These are phyloP conservation scores for Sphagnum fallax DNA, from an alignment of 228 moss, liverwort and hornwort species.

Conservation along the genomic window DNA sequence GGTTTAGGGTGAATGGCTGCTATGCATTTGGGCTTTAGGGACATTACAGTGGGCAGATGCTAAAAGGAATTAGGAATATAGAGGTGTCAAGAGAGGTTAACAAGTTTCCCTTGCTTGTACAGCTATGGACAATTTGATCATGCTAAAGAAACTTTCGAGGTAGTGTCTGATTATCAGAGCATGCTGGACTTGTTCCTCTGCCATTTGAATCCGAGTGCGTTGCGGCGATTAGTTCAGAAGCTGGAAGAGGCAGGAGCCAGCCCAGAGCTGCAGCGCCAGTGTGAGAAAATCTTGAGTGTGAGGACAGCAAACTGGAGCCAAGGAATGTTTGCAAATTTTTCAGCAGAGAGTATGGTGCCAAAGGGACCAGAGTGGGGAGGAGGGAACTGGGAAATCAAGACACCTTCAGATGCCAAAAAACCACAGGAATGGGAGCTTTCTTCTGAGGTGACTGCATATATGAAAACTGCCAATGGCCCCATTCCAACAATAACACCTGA, in stretches of 20 bases:
- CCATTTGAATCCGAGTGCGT: conserved; percentile 94
- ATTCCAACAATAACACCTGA: conserved; percentile 96
- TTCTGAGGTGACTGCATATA: conserved; percentile 97
- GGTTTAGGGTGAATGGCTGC: too few relatives aligned
- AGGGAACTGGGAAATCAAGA: conserved; percentile 97
- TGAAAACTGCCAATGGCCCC: conserved; percentile 86
- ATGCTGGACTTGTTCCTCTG: conserved; percentile 93
- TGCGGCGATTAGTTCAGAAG: conserved; percentile 87
- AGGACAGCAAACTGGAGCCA: conserved; percentile 90
- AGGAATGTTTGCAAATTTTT: conserved; percentile 83
- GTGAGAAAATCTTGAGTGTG: conserved; percentile 85
- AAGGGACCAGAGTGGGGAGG: conserved; percentile 98
- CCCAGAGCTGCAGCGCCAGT: conserved; percentile 85
- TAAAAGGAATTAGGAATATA: too few relatives aligned
- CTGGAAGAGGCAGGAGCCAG: conserved; percentile 78
- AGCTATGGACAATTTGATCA: conserved; percentile 92
- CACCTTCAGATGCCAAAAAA: conserved; percentile 60
- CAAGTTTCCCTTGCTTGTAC: conserved; percentile 10
- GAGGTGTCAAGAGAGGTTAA: neutral
- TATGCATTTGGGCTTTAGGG: too few relatives aligned
- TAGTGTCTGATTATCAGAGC: conserved; percentile 88
- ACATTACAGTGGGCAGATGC: too few relatives aligned
- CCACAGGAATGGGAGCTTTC: conserved; percentile 88
- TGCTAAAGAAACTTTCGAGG: conserved; percentile 96
- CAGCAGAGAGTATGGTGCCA: conserved; percentile 97